Evolutionary conservation across 768 basidiomycete genomes (phyloP), one percentile per base, ranked within the genome.

Genomic region (Pholiota molesta): DNA sequence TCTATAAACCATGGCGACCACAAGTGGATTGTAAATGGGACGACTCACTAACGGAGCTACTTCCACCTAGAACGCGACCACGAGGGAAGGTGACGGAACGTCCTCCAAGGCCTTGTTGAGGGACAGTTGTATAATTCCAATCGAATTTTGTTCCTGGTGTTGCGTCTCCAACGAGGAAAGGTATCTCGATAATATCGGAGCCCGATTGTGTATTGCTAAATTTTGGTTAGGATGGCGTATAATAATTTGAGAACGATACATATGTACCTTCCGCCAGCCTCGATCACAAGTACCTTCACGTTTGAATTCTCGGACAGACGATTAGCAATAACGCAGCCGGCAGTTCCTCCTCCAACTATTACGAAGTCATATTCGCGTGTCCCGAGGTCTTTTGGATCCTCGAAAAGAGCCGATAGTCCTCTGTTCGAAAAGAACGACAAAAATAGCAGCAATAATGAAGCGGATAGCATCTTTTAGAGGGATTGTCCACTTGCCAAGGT

Each of bases 271-370:
- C 63, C 65, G 9, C 74, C 73, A 26, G 73, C 72, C 59, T 77
- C 77, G 2, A 78, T 60, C 2, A 77, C 62, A 6, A 78, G 72
- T 19, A 78, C 73, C 9, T 58, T 68, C 26, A 65, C 52, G 2
- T 62, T 57, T 2, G 68, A 63, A 67, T 80, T 72, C 60, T 77
- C 75, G 2, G 74, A 65, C 1, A 77, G 66, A 10, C 77, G 63
- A 51, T 71, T 77, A 6, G 76, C 76, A 5, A 78, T 39, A 16
- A 75, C 74, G 52, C 67, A 69, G 39, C 77, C 77, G 2, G 72
- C 75, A 17, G 70, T 70, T 0, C 76, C 74, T 68, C 69, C 73
- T 57, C 74, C 73, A 29, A 75, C 69, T 28, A 75, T 62, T 21
- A 74, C 65, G 40, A 71, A 73, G 52, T 75, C 73, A 49, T 63